phyloP scores from a whole-genome alignment of 805 yeast species.

The Candida coleopterorum region DNA sequence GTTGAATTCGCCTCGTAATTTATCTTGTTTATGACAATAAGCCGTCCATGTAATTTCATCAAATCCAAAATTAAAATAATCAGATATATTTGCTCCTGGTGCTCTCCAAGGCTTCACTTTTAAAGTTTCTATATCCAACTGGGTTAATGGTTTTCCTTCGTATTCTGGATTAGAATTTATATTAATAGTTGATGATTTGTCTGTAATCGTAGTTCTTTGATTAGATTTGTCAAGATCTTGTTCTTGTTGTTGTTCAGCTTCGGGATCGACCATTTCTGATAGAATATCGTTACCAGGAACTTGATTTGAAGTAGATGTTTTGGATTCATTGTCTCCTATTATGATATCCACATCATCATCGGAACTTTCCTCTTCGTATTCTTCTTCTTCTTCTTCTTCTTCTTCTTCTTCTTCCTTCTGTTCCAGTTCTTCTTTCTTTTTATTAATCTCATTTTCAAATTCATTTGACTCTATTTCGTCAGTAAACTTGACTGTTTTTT shows the following conservation, averaged over 20 bases:
- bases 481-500: slow-evolving; percentile 13
- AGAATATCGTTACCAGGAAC: slow-evolving; percentile 24
- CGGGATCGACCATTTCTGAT: slow-evolving; percentile 12
- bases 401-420: slow-evolving; percentile 36
- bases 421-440: slow-evolving; percentile 37
- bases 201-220: slow-evolving; percentile 14
- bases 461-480: slow-evolving; percentile 12
- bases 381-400: slow-evolving; percentile 43
- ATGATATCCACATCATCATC: slow-evolving; percentile 81
- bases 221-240: slow-evolving; percentile 17
- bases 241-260: slow-evolving; percentile 17
- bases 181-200: slow-evolving; percentile 45
- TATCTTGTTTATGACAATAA: slow-evolving; percentile 84
- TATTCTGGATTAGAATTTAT: slow-evolving; percentile 68
- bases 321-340: slow-evolving; percentile 38
- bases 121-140: slow-evolving; percentile 70
- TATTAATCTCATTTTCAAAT: slow-evolving; percentile 14
- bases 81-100: slow-evolving; percentile 93
- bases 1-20: slow-evolving; percentile 70
- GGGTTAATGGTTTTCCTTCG: slow-evolving; percentile 80
- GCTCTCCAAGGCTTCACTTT: slow-evolving; percentile 98
- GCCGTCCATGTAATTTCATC: slow-evolving; percentile 96
- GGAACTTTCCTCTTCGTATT: slow-evolving; percentile 43
- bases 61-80: slow-evolving; percentile 94
- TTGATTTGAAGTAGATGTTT: slow-evolving; percentile 17